phyloP scores from a whole-genome alignment of 2,329 filamentous ascomycete species.

The Ophiostoma ips region DNA sequence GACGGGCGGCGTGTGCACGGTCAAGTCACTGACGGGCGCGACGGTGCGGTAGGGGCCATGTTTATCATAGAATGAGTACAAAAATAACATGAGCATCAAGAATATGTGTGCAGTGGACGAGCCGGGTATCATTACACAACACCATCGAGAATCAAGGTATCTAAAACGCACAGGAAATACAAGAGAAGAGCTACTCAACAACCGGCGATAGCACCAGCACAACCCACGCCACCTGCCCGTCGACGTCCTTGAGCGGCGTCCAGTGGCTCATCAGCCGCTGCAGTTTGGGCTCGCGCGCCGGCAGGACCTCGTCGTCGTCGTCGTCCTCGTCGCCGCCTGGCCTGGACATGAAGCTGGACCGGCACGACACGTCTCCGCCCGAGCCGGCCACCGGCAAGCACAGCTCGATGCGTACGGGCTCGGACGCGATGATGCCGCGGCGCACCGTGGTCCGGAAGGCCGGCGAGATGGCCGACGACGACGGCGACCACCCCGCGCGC shows the following conservation, averaged over 20 bases:
- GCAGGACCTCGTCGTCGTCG: neutral
- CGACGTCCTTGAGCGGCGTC: constrained; percentile 22
- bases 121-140: too few species aligned
- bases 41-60: constrained; percentile 73
- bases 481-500: constrained; percentile 29
- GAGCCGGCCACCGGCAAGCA: constrained; percentile 7
- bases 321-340: too few species aligned
- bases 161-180: neutral
- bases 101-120: too few species aligned
- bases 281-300: neutral
- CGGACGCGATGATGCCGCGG: constrained; percentile 20
- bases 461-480: constrained; percentile 27
- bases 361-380: constrained; percentile 5
- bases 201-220: constrained; percentile 20
- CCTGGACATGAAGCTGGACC: constrained; percentile 8
- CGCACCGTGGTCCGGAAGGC: constrained; percentile 31
- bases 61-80: neutral
- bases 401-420: constrained; percentile 12
- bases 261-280: constrained; percentile 20
- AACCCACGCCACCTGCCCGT: constrained; percentile 21
- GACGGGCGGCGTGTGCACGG: constrained; percentile 67
- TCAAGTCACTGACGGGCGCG: constrained; percentile 66
- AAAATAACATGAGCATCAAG: neutral
- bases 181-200: neutral
- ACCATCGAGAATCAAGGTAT: too few species aligned